A percentile compares a stretch with the other conserved stretches of the same genome.
These are phyloP conservation scores for Chenopodium berlandieri DNA, from an alignment of 148 eudicot species.

Conservation along the genomic window DNA sequence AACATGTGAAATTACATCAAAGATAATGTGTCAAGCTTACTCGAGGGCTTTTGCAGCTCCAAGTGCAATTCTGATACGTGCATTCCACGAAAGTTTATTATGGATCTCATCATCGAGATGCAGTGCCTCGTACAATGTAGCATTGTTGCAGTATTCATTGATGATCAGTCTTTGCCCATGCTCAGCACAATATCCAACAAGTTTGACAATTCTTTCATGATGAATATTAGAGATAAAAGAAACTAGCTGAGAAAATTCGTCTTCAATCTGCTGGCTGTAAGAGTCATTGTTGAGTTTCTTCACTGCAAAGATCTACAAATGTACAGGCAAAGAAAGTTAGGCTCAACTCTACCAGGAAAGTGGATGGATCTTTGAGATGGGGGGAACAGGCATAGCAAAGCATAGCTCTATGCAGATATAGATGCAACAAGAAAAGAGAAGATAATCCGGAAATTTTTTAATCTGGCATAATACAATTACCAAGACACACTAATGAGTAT, in stretches of 20 bases:
- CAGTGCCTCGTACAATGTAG: slow-evolving; percentile 77
- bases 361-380: not conserved
- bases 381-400: not conserved
- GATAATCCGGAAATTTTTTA: not conserved
- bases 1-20: not conserved
- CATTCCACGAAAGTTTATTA: slow-evolving; percentile 72
- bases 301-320: slow-evolving; percentile 69
- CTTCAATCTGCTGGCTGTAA: slow-evolving; percentile 50
- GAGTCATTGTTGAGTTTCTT: slow-evolving; percentile 68
- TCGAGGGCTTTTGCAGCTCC: slow-evolving; percentile 92
- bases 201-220: slow-evolving; percentile 68
- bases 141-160: slow-evolving; percentile 61
- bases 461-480: not conserved
- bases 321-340: not conserved
- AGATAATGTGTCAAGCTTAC: slow-evolving; percentile 43
- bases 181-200: slow-evolving; percentile 81
- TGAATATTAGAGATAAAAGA: slow-evolving; percentile 56
- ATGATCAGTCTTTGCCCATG: slow-evolving; percentile 72
- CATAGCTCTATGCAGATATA: not conserved
- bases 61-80: slow-evolving; percentile 75
- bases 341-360: not conserved
- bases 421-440: not conserved
- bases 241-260: slow-evolving; percentile 67
- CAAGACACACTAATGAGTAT: not conserved
- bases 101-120: slow-evolving; percentile 72